Evolutionary conservation across 1,284 basidiomycete species (phyloP).

Genomic region (Neotropicomus parvogracilis): DNA sequence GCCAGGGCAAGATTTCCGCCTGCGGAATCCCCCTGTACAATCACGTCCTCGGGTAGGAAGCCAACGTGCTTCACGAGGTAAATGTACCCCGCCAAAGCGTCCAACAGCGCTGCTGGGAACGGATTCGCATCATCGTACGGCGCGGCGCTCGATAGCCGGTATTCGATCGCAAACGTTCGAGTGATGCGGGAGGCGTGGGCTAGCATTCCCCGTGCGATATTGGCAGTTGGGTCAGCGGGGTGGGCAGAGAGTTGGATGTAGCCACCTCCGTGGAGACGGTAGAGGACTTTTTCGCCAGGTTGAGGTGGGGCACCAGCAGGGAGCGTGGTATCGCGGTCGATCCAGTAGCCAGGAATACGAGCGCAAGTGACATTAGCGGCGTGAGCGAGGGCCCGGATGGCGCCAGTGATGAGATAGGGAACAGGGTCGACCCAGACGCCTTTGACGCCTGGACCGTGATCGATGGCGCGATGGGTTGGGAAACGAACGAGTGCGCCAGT

Average conservation of each 20-base stretch:
- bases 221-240: slow-evolving; percentile 23
- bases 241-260: slow-evolving; percentile 30
- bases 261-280: slow-evolving; percentile 35
- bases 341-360: slow-evolving; percentile 40
- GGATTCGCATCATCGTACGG: slow-evolving; percentile 31
- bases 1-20: slow-evolving; percentile 58
- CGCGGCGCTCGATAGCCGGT: slow-evolving; percentile 35
- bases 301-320: slow-evolving; percentile 19
- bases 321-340: slow-evolving; percentile 22
- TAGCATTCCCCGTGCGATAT: slow-evolving; percentile 31
- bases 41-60: slow-evolving; percentile 46
- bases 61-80: slow-evolving; percentile 46
- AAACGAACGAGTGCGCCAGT: slow-evolving; percentile 16
- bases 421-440: slow-evolving; percentile 23
- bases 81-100: slow-evolving; percentile 49
- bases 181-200: slow-evolving; percentile 20
- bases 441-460: slow-evolving; percentile 17
- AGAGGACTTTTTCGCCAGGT: slow-evolving; percentile 36
- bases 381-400: slow-evolving; percentile 15
- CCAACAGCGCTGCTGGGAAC: slow-evolving; percentile 55
- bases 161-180: slow-evolving; percentile 43
- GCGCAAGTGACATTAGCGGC: slow-evolving; percentile 26
- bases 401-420: no score
- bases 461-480: slow-evolving; percentile 20
- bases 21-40: slow-evolving; percentile 58